Percentiles rank a stretch among this genome's conserved stretches.
Conservation (phyloP, 306 rosid species). For the Corylus avellana region DNA sequence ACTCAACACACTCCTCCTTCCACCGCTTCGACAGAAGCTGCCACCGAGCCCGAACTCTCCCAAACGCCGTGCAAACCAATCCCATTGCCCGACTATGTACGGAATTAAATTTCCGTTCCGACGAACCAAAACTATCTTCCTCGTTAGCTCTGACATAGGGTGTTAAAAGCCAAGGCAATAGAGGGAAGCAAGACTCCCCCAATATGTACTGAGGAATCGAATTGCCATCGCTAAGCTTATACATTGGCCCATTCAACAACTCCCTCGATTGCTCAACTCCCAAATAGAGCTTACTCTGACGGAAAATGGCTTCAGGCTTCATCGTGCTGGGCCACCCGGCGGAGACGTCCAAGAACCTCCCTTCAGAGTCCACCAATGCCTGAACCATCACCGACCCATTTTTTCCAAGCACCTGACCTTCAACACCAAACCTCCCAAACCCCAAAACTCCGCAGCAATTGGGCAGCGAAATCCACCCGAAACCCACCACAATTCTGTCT, state of each 20-base stretch:
- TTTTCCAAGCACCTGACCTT: slow-evolving; percentile 38
- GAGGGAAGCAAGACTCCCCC: slow-evolving; percentile 78
- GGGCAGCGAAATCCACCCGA: slow-evolving; percentile 69
- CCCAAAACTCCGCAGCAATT: slow-evolving; percentile 81
- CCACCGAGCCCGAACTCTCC: slow-evolving; percentile 59
- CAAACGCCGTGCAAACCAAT: slow-evolving; percentile 53
- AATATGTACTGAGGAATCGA: slow-evolving; percentile 69
- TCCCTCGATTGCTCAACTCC: slow-evolving; percentile 64
- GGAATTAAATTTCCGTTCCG: slow-evolving; percentile 53
- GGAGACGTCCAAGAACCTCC: slow-evolving; percentile 76
- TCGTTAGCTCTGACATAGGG: slow-evolving; percentile 57
- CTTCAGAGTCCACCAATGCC: slow-evolving; percentile 76
- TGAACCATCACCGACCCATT: slow-evolving; percentile 56
- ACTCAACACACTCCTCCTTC: slow-evolving; percentile 67
- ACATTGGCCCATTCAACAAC: slow-evolving; percentile 52
- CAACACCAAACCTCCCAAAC: slow-evolving; percentile 45
- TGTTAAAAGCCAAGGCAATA: slow-evolving; percentile 81
- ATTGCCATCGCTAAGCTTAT: slow-evolving; percentile 47
- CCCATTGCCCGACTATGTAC: slow-evolving; percentile 57
- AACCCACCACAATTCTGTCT: slow-evolving; percentile 46
- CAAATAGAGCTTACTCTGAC: slow-evolving; percentile 59
- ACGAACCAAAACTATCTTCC: slow-evolving; percentile 52
- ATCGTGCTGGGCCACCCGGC: slow-evolving; percentile 81
- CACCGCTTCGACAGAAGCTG: slow-evolving; percentile 61
- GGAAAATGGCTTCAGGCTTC: slow-evolving; percentile 60